Base-by-base conservation (phyloP, 257 asterid genomes). In the Jaltomata sinuosa region DNA sequence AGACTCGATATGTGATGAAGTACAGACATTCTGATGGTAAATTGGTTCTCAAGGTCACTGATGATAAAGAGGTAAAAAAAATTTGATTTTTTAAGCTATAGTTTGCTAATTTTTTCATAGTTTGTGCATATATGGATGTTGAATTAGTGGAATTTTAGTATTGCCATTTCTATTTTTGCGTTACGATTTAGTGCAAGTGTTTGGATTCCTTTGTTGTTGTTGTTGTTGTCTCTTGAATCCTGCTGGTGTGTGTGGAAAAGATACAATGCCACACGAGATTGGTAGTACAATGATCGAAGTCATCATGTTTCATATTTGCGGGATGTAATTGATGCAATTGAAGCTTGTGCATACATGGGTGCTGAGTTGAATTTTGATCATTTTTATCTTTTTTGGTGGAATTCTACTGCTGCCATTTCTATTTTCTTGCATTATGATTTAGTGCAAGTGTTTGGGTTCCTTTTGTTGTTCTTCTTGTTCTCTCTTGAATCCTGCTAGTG, bases 41-140 rank as follows among this genome's bases (percentile, higher is more conserved):
- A 89, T 87, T 95, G 93, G 94, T 95, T 68, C 94, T 95, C n/a
- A 95, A 95, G 85, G 99, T 95, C 82, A 94, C 98, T 12, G 96
- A 93, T 83, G 91, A 95, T 87, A 94, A 87, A 87, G 92, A 89
- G 99, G 98, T 95, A 29, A 32, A 22, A 34, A n/a, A n/a, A 10
- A 11, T 45, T 11, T 0, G 6, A 25, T 38, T 80, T 53, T 6
- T 36, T n/a, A 1, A 38, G 36, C 36, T 32, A 3, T 32, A 1
- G 36, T 32, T 32, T 1, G 36, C 36, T 32, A 32, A 1, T 32
- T 32, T 32, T 32, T 32, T 32, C 36, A 32, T 32, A 32, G 36
- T 32, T 72, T 25, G 36, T 40, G 55, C 11, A 7, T 72, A 65
- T 7, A 71, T 40, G 79, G 34, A 40, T 40, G 7, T 54, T 71